These are phyloP conservation scores for Cardamine chenopodiifolia DNA, from an alignment of 345 rosid genomes.

Conservation along the genomic window DNA sequence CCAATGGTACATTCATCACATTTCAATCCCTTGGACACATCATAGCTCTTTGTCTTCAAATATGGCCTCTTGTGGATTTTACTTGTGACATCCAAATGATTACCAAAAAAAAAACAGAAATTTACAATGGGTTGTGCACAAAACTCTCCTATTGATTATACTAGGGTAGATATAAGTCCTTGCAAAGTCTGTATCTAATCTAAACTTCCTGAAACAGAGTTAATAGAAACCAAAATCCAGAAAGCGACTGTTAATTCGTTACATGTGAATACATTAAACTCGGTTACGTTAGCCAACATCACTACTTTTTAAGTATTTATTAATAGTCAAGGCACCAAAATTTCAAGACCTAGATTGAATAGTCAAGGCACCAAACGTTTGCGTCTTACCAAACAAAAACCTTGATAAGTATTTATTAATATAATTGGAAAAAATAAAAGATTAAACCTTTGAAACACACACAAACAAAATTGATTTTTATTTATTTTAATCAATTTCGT, in stretches of 20 bases:
- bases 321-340: too few species aligned
- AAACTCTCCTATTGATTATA: neutral
- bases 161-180: neutral
- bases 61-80: neutral
- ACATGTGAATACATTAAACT: neutral
- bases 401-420: neutral
- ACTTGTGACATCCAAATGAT: neutral
- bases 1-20: neutral
- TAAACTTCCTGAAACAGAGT: neutral
- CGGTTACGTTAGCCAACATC: neutral
- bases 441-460: neutral
- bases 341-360: slow-evolving; percentile 6
- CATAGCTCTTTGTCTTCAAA: neutral
- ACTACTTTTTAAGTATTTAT: too few species aligned
- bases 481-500: neutral
- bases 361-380: neutral
- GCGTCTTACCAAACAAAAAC: neutral
- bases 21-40: neutral
- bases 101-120: neutral
- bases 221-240: neutral
- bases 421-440: neutral
- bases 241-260: neutral
- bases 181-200: neutral
- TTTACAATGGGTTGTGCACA: neutral
- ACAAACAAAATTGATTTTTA: neutral